Base-by-base conservation (phyloP, 2,329 filamentous ascomycete species). In the Phyllosticta citriasiana region DNA sequence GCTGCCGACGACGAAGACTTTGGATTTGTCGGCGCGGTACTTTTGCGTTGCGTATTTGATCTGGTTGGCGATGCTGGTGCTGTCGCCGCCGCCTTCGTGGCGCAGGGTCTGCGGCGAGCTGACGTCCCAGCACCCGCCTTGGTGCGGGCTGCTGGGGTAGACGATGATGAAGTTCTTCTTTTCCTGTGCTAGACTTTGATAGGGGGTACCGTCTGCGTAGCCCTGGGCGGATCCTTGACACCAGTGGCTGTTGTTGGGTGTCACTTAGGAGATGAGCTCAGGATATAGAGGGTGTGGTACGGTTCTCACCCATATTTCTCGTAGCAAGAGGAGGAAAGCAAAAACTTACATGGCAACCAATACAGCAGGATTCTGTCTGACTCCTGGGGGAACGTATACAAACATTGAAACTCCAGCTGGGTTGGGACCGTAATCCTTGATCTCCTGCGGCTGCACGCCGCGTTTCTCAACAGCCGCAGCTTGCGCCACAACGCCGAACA, bases 121-220 rank as follows among this genome's bases (percentile, higher is more conserved):
- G 1, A 85, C 81, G 62, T 85, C 83, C 82, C 83, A 85, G 72
- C 83, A 85, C 72, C 74, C 73, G 6, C 75, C 81, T n/a, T 70
- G 70, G 65, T 81, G 78, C 0, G 80, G 80, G 2, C 78, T 79
- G 65, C 78, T 75, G 1, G 82, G 82, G 70, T 82, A 86, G 67
- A 86, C 81, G 63, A 82, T 77, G 60, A 87, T 83, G 71, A 82
- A 85, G 50, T 82, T 83, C 14, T 47, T 47, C 59, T 83, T 75
- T 54, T 74, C 67, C 63, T 80, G 79, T 5, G 83, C 80, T 10
- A 83, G 73, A 1, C 74, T 73, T 22, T 80, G 79, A 69, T 82
- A 86, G 12, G 80, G 79, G 5, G 79, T 81, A 33, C 75, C 76
- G 3, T 67, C 69, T 70, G 79, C 82, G 66, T 78, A 80, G 2